Evolutionary conservation across 345 rosid genomes (phyloP).

Genomic region (Eutrema japonicum): DNA sequence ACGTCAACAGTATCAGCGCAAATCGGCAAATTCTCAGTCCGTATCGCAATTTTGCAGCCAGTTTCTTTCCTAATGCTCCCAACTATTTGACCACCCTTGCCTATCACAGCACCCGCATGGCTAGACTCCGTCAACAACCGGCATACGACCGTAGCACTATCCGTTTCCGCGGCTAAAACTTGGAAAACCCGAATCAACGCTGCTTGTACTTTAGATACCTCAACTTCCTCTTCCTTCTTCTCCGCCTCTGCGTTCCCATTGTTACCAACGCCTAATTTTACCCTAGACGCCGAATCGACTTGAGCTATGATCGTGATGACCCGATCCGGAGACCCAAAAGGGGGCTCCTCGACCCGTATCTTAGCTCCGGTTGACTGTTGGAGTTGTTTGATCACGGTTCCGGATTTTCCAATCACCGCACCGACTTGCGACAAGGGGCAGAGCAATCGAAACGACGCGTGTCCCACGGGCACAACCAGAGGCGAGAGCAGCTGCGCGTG

Average conservation of each 20-base stretch:
- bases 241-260: slow-evolving; percentile 12
- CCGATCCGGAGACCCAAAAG: slow-evolving; percentile 63
- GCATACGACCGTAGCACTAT: slow-evolving; percentile 62
- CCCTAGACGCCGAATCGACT: slow-evolving; percentile 37
- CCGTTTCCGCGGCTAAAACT: slow-evolving; percentile 50
- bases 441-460: slow-evolving; percentile 71
- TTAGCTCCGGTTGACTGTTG: slow-evolving; percentile 74
- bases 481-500: slow-evolving; percentile 46
- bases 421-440: slow-evolving; percentile 76
- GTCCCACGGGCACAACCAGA: slow-evolving; percentile 54
- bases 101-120: slow-evolving; percentile 80
- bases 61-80: slow-evolving; percentile 77
- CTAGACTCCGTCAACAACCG: slow-evolving; percentile 70
- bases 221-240: slow-evolving; percentile 48
- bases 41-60: slow-evolving; percentile 68
- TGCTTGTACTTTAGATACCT: slow-evolving; percentile 80
- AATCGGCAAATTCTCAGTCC: slow-evolving; percentile 67
- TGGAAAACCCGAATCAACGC: slow-evolving; percentile 78
- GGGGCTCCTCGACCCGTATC: slow-evolving; percentile 83
- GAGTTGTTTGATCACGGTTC: slow-evolving; percentile 75
- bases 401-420: slow-evolving; percentile 87
- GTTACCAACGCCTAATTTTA: slow-evolving; percentile 28
- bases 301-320: slow-evolving; percentile 64
- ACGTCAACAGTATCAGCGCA: slow-evolving; percentile 72
- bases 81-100: slow-evolving; percentile 86